Evolutionary conservation across 305 asterid species (phyloP).

Genomic region (Fraxinus greggii): DNA sequence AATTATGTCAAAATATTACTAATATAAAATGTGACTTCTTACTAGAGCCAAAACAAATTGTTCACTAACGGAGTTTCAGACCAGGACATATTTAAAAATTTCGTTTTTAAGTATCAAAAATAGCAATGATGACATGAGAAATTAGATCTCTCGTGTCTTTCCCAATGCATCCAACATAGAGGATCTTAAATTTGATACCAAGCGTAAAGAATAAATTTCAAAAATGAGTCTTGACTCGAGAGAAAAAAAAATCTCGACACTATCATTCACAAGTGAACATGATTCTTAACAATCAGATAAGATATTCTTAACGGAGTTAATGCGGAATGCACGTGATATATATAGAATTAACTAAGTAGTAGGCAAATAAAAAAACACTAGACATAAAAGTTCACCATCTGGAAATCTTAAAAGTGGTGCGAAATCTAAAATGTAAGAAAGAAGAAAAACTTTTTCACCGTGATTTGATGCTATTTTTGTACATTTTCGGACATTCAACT

Average conservation of each 20-base stretch:
- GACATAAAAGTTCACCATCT: background rate
- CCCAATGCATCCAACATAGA: background rate
- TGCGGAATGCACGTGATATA: background rate
- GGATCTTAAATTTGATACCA: background rate
- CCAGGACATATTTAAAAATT: background rate
- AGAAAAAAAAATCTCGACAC: background rate
- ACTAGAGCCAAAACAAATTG: background rate
- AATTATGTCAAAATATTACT: background rate
- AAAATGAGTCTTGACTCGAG: background rate
- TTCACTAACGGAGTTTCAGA: background rate
- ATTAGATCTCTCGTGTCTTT: background rate
- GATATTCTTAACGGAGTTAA: background rate
- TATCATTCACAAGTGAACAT: background rate
- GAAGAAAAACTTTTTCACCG: background rate
- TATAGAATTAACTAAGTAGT: background rate
- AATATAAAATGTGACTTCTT: background rate
- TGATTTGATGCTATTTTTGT: background rate
- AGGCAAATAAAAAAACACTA: background rate
- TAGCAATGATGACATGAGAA: background rate
- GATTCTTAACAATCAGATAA: background rate
- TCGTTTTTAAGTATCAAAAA: background rate
- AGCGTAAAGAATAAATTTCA: background rate
- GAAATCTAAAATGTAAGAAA: background rate
- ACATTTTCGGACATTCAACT: background rate
- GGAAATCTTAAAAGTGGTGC: background rate